These are phyloP conservation scores for Starmerella etchellsii DNA, from an alignment of 805 yeast genomes.

Conservation along the genomic window DNA sequence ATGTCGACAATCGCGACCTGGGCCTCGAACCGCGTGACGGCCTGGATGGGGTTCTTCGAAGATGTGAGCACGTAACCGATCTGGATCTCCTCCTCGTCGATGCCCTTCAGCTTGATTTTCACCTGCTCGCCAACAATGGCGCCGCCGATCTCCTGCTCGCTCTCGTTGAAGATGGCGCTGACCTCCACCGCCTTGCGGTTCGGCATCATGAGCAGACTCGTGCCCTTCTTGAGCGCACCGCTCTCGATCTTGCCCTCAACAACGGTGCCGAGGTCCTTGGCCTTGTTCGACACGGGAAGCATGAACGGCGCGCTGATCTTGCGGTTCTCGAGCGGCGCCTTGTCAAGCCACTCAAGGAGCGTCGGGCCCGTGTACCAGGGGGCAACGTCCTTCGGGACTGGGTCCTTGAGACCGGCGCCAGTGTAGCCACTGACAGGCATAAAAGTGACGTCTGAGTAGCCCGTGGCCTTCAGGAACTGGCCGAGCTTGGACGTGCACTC, in stretches of 20 bases:
- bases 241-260: conserved; percentile 98
- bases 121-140: conserved; percentile 97
- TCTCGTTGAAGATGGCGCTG: conserved; percentile 77
- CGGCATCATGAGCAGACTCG: conserved; percentile 77
- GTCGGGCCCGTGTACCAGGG: conserved; percentile 96
- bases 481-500: conserved; percentile 84
- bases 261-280: conserved; percentile 93
- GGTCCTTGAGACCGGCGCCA: conserved; percentile 90
- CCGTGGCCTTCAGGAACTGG: conserved; percentile 61
- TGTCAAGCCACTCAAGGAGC: conserved; percentile 76
- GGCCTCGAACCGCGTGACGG: conserved; percentile 84
- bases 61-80: conserved; percentile 88
- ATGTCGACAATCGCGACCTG: conserved; percentile 95
- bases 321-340: conserved; percentile 69
- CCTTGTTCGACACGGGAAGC: conserved; percentile 89
- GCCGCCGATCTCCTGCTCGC: conserved; percentile 81
- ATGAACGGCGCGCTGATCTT: conserved; percentile 89
- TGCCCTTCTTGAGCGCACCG: conserved; percentile 78
- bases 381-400: conserved; percentile 54
- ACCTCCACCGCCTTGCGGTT: conserved; percentile 76
- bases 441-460: conserved; percentile 76
- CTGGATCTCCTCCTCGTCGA: conserved; percentile 92
- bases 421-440: conserved; percentile 99
- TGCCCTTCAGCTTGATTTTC: conserved; percentile 80
- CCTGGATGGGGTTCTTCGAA: conserved; percentile 73